Conservation (phyloP, 306 rosid species). For the Mucuna pruriens region DNA sequence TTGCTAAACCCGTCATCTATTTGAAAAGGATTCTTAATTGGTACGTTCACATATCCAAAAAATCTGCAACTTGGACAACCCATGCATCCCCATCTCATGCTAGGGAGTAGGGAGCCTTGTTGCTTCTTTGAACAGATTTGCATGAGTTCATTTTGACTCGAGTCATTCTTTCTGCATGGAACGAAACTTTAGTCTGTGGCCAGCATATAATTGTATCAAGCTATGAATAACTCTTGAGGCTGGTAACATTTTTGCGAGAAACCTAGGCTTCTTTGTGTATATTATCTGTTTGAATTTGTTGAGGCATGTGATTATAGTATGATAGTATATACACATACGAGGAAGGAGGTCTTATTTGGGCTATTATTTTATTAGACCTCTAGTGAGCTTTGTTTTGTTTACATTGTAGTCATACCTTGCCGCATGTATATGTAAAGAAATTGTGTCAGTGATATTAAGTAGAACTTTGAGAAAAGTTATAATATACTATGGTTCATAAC, state of each 20-base stretch:
- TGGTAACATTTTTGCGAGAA: conserved; percentile 32
- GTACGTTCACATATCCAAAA: conserved; percentile 2
- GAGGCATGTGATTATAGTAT: background rate
- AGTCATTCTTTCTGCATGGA: conserved; percentile 36
- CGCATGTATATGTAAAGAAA: conserved; percentile 19
- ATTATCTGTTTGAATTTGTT: conserved; percentile 24
- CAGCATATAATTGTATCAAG: background rate
- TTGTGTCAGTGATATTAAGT: background rate
- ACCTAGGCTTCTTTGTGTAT: conserved; percentile 19
- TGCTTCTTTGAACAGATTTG: conserved; percentile 27
- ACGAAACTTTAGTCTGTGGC: conserved; percentile 2
- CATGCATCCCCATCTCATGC: conserved; percentile 31
- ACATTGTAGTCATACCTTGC: conserved; percentile 22
- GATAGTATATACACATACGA: background rate
- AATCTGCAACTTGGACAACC: conserved; percentile 7
- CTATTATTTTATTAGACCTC: background rate
- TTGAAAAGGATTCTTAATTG: conserved; percentile 25
- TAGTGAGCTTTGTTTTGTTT: conserved; percentile 29
- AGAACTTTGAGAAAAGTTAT: background rate
- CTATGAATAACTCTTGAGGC: conserved; percentile 2
- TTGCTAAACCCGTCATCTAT: conserved; percentile 20
- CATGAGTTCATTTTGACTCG: conserved; percentile 26
- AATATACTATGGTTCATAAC: background rate
- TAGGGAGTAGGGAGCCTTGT: conserved; percentile 22
- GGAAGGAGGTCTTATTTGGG: background rate